Conservation (phyloP, 1,284 basidiomycete genomes). For the Rhodotorula sp. region DNA sequence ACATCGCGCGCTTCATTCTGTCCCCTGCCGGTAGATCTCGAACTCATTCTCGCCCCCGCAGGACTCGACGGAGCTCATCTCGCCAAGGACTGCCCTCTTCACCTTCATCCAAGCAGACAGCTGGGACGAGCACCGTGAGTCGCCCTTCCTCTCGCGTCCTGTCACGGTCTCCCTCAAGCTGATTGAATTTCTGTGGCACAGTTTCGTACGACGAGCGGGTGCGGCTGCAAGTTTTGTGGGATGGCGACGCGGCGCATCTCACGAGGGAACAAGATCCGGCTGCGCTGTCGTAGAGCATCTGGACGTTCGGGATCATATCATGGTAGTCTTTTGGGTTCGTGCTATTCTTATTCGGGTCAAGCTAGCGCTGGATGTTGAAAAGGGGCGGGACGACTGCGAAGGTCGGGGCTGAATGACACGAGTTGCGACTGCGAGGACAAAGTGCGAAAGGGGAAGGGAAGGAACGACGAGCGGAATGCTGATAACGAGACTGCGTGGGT, state of each 20-base stretch:
- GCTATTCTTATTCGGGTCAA: too few species aligned
- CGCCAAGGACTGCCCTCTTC: conserved; percentile 20
- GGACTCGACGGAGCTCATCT: conserved; percentile 25
- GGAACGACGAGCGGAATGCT: too few species aligned
- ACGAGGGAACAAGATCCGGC: not conserved
- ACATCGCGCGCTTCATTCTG: conserved; percentile 21
- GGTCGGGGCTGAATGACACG: too few species aligned
- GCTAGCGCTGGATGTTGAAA: too few species aligned
- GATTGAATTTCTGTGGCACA: not conserved
- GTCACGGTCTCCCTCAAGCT: too few species aligned
- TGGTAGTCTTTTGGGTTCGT: too few species aligned
- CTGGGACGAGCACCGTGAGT: conserved; percentile 36
- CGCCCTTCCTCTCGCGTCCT: not conserved
- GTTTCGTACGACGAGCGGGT: conserved; percentile 9
- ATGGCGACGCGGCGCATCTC: conserved; percentile 2
- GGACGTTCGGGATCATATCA: not conserved
- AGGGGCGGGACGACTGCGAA: too few species aligned
- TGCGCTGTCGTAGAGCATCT: not conserved
- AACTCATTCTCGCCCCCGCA: not conserved
- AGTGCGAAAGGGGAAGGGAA: too few species aligned
- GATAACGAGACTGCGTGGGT: too few species aligned
- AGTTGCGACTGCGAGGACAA: too few species aligned
- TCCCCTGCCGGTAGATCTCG: not conserved
- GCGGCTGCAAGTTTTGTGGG: conserved; percentile 16
- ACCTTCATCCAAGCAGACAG: conserved; percentile 33